Evolutionary conservation across 1,284 basidiomycete species (phyloP), one percentile per base, ranked within the genome.

Genomic region (Tremellales sp.): DNA sequence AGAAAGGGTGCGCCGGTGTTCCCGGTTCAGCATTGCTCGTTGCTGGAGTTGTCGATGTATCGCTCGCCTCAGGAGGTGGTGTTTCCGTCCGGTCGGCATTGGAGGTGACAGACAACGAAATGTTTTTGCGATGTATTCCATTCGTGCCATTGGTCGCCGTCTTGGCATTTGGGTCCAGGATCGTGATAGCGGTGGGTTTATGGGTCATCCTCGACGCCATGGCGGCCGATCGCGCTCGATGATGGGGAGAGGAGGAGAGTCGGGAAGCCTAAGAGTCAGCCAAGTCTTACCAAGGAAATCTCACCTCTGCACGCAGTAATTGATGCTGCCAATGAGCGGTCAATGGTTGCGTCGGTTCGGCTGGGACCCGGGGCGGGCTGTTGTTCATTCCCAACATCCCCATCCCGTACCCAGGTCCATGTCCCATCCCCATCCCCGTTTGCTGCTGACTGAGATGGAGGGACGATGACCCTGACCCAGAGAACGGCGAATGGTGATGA

Each of bases 151-250:
- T 56, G 32, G 50, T 49, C 33, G 52, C 51, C 6, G 60, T 51
- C 43, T 43, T 56, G 46, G 56, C 66, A 64, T 63, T 74, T 52
- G 73, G 76, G 63, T 72, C 77, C 47, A 68, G 72, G 55, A 74
- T 77, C 48, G 62, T 63, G n/a, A 74, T 61, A 9, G 76, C 71
- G 22, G 72, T 61, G 7, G 51, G 73, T 65, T 74, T 76, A 43
- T 74, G 73, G 27, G 73, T 72, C 45, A 75, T 75, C 28, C 79
- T 68, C 5, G 76, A 76, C 9, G 77, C 76, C 45, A 79, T 71
- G 28, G 78, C 78, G 13, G 78, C 78, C 18, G 78, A 76, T 21
- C 78, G 66, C 13, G 79, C 79, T 22, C 79, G 76, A 57, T 79
- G 78, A 57, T 80, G 79, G 0, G 78, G 76, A 13, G 77, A 72